phyloP scores from a whole-genome alignment of 1,284 basidiomycete species.

The Moniliella sp. region DNA sequence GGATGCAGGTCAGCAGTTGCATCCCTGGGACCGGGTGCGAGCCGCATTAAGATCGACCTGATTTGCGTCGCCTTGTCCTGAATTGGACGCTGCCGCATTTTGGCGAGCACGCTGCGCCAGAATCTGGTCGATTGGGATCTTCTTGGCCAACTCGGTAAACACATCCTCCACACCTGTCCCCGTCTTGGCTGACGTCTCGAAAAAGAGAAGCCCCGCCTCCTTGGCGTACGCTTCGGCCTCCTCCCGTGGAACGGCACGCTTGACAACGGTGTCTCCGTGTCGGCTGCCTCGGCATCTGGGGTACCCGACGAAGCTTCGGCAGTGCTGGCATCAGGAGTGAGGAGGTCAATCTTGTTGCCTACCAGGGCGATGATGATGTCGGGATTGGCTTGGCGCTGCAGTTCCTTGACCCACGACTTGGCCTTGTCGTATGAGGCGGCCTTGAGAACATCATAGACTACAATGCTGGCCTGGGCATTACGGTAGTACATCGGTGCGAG shows the following conservation, averaged over 20 bases:
- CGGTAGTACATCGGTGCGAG: slow-evolving; percentile 94
- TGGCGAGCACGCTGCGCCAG: no score
- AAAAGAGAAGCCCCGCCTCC: slow-evolving; percentile 77
- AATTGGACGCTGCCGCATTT: no score
- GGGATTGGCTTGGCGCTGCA: slow-evolving; percentile 93
- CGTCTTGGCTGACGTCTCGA: slow-evolving; percentile 93
- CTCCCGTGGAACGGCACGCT: slow-evolving; percentile 38
- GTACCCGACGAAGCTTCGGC: slow-evolving; percentile 17
- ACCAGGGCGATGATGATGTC: slow-evolving; percentile 66
- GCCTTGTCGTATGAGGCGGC: slow-evolving; percentile 76
- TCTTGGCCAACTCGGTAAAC: slow-evolving; percentile 58
- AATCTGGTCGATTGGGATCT: slow-evolving; percentile 21
- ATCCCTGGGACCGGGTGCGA: no score
- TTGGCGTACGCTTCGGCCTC: slow-evolving; percentile 90
- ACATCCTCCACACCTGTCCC: slow-evolving; percentile 85
- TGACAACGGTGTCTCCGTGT: slow-evolving; percentile 37
- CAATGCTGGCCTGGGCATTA: slow-evolving; percentile 90
- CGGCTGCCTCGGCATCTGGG: slow-evolving; percentile 15
- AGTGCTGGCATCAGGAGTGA: slow-evolving; percentile 56
- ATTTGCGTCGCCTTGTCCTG: no score
- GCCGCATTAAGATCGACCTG: no score
- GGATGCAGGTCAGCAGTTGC: no score
- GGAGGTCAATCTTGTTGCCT: slow-evolving; percentile 51
- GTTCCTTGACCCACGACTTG: slow-evolving; percentile 98
- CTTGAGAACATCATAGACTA: slow-evolving; percentile 92